These are phyloP conservation scores for Neophaeococcomyces mojaviensis DNA, from an alignment of 2,329 filamentous ascomycete species.

Conservation along the genomic window DNA sequence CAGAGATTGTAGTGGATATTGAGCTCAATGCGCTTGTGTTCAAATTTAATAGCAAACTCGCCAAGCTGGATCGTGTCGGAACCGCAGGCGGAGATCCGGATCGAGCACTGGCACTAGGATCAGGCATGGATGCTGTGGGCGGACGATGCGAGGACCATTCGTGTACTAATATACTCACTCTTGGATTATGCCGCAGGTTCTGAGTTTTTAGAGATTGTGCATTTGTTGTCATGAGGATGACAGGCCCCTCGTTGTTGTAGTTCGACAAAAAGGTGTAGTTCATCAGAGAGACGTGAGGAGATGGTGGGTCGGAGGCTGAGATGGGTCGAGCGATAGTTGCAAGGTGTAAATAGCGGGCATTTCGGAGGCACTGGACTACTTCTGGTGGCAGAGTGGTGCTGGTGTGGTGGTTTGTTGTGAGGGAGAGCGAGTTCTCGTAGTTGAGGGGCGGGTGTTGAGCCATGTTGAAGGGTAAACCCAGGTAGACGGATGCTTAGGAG, in stretches of 20 bases:
- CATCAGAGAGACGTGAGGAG: slow-evolving; percentile 95
- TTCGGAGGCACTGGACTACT: slow-evolving; percentile 84
- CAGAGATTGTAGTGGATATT: slow-evolving; percentile 90
- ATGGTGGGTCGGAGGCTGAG: slow-evolving; percentile 43
- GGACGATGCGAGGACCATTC: slow-evolving; percentile 95
- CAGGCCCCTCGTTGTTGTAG: slow-evolving; percentile 46
- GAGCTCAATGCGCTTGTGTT: slow-evolving; percentile 81
- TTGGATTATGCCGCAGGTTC: slow-evolving; percentile 76
- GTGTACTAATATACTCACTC: slow-evolving; percentile 89
- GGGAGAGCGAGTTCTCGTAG: slow-evolving; percentile 62
- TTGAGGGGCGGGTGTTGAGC: slow-evolving; percentile 60
- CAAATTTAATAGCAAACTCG: slow-evolving; percentile 76
- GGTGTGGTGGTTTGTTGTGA: slow-evolving; percentile 62
- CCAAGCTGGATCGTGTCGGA: slow-evolving; percentile 62
- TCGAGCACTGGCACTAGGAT: slow-evolving; percentile 45
- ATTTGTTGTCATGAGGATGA: slow-evolving; percentile 90
- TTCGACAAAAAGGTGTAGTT: slow-evolving; percentile 91
- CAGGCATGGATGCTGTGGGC: slow-evolving; percentile 53
- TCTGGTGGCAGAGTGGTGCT: slow-evolving; percentile 68
- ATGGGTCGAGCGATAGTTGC: slow-evolving; percentile 58
- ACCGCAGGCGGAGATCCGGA: slow-evolving; percentile 57
- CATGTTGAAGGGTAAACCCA: slow-evolving; percentile 26
- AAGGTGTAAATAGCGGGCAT: slow-evolving; percentile 92
- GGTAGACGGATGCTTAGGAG: too few species aligned
- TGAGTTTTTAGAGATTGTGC: slow-evolving; percentile 62